Conservation (phyloP, 208 protist genomes). For the Leishmania braziliensis region DNA sequence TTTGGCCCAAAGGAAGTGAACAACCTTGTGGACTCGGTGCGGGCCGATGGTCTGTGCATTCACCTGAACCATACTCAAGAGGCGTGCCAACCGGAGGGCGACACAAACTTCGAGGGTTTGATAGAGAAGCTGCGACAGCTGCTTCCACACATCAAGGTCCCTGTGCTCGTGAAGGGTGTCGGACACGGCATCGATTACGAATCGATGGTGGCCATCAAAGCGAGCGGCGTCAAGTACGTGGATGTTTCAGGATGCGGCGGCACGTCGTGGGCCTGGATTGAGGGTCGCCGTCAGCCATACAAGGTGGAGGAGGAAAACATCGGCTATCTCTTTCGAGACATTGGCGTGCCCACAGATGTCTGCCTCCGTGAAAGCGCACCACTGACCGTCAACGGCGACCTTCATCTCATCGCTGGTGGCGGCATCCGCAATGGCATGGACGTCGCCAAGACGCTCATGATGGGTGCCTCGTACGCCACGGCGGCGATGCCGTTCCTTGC, state of each 20-base stretch:
- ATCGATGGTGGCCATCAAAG: constrained; percentile 62
- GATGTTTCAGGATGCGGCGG: constrained; percentile 91
- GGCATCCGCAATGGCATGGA: constrained; percentile 90
- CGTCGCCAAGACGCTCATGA: constrained; percentile 84
- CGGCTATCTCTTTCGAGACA: constrained; percentile 87
- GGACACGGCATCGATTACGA: constrained; percentile 89
- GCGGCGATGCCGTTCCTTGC: constrained; percentile 91
- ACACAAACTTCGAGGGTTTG: constrained; percentile 89
- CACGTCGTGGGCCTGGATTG: constrained; percentile 94
- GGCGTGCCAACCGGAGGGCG: constrained; percentile 90
- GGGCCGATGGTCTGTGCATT: constrained; percentile 90
- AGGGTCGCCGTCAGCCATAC: constrained; percentile 77
- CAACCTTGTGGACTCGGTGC: constrained; percentile 76
- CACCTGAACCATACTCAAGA: constrained; percentile 93
- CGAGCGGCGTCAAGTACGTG: constrained; percentile 83
- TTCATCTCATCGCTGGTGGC: constrained; percentile 88
- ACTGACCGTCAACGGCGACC: constrained; percentile 44
- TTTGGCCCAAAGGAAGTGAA: constrained; percentile 87
- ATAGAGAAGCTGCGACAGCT: constrained; percentile 71
- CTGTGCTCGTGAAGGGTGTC: constrained; percentile 90
- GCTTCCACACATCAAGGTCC: constrained; percentile 83
- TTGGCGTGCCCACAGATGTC: constrained; percentile 86
- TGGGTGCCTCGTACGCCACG: constrained; percentile 83
- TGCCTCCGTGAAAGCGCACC: constrained; percentile 67
- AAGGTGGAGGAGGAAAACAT: constrained; percentile 69